Base-by-base conservation (phyloP, 2,329 filamentous ascomycete genomes). In the Sclerotinia glacialis region DNA sequence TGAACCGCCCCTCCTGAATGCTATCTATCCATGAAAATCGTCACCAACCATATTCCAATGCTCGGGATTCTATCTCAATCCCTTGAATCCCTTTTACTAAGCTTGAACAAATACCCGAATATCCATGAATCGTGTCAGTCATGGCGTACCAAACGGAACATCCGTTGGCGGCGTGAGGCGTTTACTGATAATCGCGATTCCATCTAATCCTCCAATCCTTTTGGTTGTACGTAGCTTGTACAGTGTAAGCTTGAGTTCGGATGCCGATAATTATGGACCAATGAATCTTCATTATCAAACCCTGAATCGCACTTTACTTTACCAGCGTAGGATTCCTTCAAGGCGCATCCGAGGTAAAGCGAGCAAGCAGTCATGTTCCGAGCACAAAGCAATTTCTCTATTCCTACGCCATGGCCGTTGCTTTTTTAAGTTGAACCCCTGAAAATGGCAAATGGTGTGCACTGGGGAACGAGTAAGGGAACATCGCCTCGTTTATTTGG, bases 61-160 rank as follows among this genome's bases (percentile, higher is more conserved):
- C n/a, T 49, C 8, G 49, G 7, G 28, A 60, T 37, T 8, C 28
- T 23, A 60, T n/a, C 44, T 23, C 12, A 14, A 14, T 40, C 11
- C 37, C 37, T 40, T 40, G 28, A 9, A 59, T 3, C 8, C 26
- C 3, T 59, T 23, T 60, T 34, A 47, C 42, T 42, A 47, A 47
- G 16, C 56, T 60, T 23, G 42, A 60, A 49, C 58, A 60, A 47
- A 37, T 49, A 26, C 58, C 58, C 58, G 58, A 61, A n/a, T 5
- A 61, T 49, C 31, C 44, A 37, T 61, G n/a, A 61, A 40, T 61
- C 31, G 56, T 60, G 56, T 34, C 26, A 34, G 56, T 46, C 21
- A 18, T 34, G 44, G 56, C n/a, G n/a, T 47, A 21, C 14, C 5
- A 37, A 14, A 14, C 56, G 44, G 21, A 59, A 34, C 9, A 23